Evolutionary conservation across 2,329 filamentous ascomycete species (phyloP).

Genomic region (Aureobasidium lini): DNA sequence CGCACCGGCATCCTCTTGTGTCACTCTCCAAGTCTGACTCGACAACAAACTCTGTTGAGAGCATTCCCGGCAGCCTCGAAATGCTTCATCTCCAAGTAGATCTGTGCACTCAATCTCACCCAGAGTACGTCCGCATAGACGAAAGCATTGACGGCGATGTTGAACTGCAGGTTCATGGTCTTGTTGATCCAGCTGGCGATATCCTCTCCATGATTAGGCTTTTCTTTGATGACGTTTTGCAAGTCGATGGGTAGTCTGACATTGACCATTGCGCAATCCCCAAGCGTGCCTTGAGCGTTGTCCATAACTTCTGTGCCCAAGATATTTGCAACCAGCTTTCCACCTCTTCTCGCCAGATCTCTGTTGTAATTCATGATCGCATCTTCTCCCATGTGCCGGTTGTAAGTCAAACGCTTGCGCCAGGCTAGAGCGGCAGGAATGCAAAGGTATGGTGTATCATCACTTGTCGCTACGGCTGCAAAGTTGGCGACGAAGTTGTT

Average conservation of each 20-base stretch:
- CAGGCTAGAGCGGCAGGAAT: constrained; percentile 68
- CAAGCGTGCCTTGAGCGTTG: constrained; percentile 40
- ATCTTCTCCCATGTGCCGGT: constrained; percentile 51
- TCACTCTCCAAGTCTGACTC: not conserved
- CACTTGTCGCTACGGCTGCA: constrained; percentile 33
- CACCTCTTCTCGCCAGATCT: constrained; percentile 57
- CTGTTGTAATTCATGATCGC: constrained; percentile 58
- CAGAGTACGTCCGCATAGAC: constrained; percentile 57
- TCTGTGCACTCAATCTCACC: constrained; percentile 68
- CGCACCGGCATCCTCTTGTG: too few relatives aligned
- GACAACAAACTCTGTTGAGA: not conserved
- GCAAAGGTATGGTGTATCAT: constrained; percentile 65
- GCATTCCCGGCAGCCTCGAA: constrained; percentile 59
- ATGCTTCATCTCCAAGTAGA: constrained; percentile 73
- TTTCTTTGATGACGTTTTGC: constrained; percentile 15
- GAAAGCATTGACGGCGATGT: constrained; percentile 63
- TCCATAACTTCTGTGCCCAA: constrained; percentile 68
- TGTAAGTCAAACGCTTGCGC: constrained; percentile 19
- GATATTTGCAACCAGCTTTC: constrained; percentile 49
- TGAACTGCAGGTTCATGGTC: constrained; percentile 47
- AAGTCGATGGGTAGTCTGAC: constrained; percentile 60
- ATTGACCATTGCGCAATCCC: constrained; percentile 60
- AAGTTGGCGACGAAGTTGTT: constrained; percentile 39
- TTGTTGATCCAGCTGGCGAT: constrained; percentile 36
- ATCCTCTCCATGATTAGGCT: constrained; percentile 17